These are phyloP conservation scores for Citrus cavaleriei DNA, from an alignment of 345 rosid genomes.

Conservation along the genomic window DNA sequence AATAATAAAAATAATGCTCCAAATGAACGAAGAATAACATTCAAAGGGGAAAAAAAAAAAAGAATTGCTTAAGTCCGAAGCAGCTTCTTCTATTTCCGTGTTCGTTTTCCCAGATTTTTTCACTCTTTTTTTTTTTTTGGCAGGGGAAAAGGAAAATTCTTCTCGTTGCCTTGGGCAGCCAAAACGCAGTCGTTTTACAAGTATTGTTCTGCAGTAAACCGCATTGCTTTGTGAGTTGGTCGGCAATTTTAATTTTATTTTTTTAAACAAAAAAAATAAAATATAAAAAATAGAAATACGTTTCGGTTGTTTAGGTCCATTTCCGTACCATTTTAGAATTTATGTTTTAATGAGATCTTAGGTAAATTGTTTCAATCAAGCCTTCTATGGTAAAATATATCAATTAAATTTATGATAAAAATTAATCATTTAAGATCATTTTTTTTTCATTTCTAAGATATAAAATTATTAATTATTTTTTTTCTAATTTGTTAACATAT, in stretches of 20 bases:
- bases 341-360: no score
- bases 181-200: constrained; percentile 2
- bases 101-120: not conserved
- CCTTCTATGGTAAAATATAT: no score
- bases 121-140: no score
- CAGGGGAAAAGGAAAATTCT: not conserved
- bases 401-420: no score
- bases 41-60: not conserved
- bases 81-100: constrained; percentile 2
- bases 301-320: not conserved
- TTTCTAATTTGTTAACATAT: no score
- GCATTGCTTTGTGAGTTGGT: not conserved
- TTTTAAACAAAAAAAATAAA: not conserved
- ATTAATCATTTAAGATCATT: no score
- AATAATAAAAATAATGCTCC: no score
- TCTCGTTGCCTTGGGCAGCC: not conserved
- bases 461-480: no score
- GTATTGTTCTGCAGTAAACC: not conserved
- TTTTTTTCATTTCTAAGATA: no score
- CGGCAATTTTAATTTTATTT: not conserved
- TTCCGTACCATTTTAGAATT: no score
- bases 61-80: constrained; percentile 20
- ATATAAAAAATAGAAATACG: not conserved
- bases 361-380: no score
- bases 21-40: not conserved